Evolutionary conservation across 2,329 filamentous ascomycete species (phyloP).

Genomic region (Botryotinia convoluta): DNA sequence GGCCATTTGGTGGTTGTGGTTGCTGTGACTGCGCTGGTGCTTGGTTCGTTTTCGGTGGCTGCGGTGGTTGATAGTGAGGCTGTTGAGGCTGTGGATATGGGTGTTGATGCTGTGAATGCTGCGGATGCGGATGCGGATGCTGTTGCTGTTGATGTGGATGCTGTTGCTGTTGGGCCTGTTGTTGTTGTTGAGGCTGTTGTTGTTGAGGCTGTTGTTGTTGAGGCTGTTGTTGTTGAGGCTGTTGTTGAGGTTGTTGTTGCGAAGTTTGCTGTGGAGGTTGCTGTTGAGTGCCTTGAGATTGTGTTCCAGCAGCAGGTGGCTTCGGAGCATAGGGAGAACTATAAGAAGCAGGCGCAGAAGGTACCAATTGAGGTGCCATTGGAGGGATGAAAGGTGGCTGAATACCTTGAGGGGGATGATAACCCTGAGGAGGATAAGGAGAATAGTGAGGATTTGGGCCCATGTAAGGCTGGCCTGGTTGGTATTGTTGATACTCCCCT

Average conservation of each 20-base stretch:
- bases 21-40: neutral
- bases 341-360: conserved; percentile 29
- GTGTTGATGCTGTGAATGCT: conserved; percentile 14
- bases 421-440: conserved; percentile 18
- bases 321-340: conserved; percentile 40
- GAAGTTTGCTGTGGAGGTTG: neutral
- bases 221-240: conserved; percentile 14
- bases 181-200: conserved; percentile 8
- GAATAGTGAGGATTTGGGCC: conserved; percentile 22
- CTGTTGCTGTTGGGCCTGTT: conserved; percentile 10
- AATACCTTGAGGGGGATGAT: conserved; percentile 19
- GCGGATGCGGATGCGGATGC: neutral
- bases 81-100: conserved; percentile 18
- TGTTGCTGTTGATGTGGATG: neutral
- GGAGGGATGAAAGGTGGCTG: conserved; percentile 23
- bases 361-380: conserved; percentile 31
- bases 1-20: conserved; percentile 3
- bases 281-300: conserved; percentile 18
- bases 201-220: conserved; percentile 15
- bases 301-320: conserved; percentile 26
- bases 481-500: conserved; percentile 21
- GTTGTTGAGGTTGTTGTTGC: conserved; percentile 7
- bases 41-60: conserved; percentile 14
- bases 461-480: conserved; percentile 30
- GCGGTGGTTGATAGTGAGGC: conserved; percentile 20